Percentiles rank a stretch among this genome's conserved stretches.
Conservation (phyloP, 2,329 filamentous ascomycete species). For the Ophiosphaerella herpotricha region DNA sequence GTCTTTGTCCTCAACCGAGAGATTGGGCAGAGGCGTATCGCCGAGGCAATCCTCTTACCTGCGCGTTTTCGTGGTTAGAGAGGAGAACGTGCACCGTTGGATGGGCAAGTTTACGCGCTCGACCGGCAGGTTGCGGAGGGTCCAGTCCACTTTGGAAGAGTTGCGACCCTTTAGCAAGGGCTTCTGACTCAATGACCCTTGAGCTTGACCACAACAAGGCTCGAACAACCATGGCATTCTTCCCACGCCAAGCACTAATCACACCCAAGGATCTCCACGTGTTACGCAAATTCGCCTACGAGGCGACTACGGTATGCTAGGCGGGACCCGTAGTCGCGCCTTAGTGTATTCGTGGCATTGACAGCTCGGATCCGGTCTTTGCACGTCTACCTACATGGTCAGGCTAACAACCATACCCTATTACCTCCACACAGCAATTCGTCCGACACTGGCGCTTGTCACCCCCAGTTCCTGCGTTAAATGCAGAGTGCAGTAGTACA, state of each 20-base stretch:
- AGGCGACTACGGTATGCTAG: not conserved
- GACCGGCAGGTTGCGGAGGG: no score
- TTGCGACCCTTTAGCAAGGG: no score
- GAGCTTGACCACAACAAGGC: not conserved
- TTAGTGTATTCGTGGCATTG: slow-evolving; percentile 1
- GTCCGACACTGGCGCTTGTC: slow-evolving; percentile 16
- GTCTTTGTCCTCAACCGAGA: not conserved
- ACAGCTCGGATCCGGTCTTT: slow-evolving; percentile 3
- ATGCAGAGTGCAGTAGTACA: slow-evolving; percentile 7
- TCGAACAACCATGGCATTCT: not conserved
- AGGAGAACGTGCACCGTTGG: not conserved
- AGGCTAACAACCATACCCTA: slow-evolving; percentile 1
- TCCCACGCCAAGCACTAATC: not conserved
- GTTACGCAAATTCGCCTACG: slow-evolving; percentile 1
- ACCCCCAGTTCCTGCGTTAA: slow-evolving; percentile 7
- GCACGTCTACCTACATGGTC: not conserved
- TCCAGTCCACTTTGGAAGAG: no score
- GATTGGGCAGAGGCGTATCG: not conserved
- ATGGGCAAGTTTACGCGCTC: not conserved
- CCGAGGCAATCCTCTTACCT: no score
- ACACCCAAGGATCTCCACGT: slow-evolving; percentile 1
- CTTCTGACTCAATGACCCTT: no score
- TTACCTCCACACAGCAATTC: not conserved
- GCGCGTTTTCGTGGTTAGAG: not conserved
- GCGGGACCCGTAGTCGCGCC: not conserved